Base-by-base conservation (phyloP, 345 rosid genomes). In the Lagerstroemia speciosa region DNA sequence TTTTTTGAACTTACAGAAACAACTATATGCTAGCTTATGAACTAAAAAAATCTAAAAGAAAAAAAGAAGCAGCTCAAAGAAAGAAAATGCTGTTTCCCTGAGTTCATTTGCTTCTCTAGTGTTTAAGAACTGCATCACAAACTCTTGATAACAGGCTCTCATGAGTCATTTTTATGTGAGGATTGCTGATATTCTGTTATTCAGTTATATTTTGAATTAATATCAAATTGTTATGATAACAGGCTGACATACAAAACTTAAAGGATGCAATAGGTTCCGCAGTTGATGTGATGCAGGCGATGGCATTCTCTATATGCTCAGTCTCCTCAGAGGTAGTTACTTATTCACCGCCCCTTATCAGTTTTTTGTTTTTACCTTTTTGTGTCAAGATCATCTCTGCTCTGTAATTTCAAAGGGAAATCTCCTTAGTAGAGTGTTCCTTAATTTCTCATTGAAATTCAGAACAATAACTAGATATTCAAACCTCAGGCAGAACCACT, bases 261-360 rank as follows among this genome's bases (percentile, higher is more conserved):
- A 91, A 88, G 83, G 84, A 94, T 84, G 96, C 90, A 68, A 80
- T 89, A 69, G 78, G 95, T 70, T 89, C 97, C 70, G 95, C 99
- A 4, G 86, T 88, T 68, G 95, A 89, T 76, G 87, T 80, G 37
- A 89, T 91, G 96, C 93, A 85, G 62, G 89, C 88, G 75, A 88
- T 91, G 96, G 85, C 86, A 46, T 89, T 95, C 65, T 88, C 91
- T n/a, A 79, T 91, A 78, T 91, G 85, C 83, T 82, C 74, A 34
- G 74, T 84, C 31, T 80, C 86, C 53, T 77, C 72, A 7, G 85
- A 89, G 92, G 99, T 91, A 58, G 16, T 27, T 58, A 6, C 34
- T 27, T 58, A 30, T 27, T 58, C 17, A 20, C 38, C 30, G 53
- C 37, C 19, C 15, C 20, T n/a, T 27, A 11, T 58, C 17, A 27